phyloP scores from a whole-genome alignment of 2,329 filamentous ascomycete species.

The Claviceps sp. region DNA sequence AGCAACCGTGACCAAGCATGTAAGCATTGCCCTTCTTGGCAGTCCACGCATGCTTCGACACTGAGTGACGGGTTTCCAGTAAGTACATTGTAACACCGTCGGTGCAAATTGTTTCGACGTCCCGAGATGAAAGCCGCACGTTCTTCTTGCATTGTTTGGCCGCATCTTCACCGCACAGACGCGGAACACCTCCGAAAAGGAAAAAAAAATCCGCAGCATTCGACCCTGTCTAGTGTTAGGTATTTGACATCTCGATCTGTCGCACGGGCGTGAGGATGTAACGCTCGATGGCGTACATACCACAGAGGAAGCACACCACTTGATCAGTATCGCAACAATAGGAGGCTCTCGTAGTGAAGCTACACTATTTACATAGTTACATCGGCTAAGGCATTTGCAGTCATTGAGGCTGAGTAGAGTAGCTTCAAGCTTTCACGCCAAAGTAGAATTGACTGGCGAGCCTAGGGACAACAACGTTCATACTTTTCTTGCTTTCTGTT shows the following conservation, averaged over 20 bases:
- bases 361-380: too few species aligned
- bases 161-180: conserved; percentile 12
- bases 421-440: too few species aligned
- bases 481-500: too few species aligned
- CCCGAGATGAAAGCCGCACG: conserved; percentile 6
- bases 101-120: conserved; percentile 5
- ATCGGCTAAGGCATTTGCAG: too few species aligned
- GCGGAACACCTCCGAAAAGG: conserved; percentile 8
- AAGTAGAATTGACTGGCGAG: too few species aligned
- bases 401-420: too few species aligned
- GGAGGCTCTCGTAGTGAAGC: too few species aligned
- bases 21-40: conserved; percentile 10
- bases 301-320: conserved; percentile 2
- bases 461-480: too few species aligned
- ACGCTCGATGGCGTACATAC: conserved; percentile 8
- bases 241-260: conserved; percentile 16
- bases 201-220: conserved; percentile 8
- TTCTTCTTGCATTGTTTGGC: conserved; percentile 14
- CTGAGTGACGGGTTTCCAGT: conserved; percentile 15
- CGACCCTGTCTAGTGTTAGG: conserved; percentile 8
- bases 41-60: conserved; percentile 13
- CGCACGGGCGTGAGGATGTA: conserved; percentile 11
- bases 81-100: conserved; percentile 9
- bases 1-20: not conserved
- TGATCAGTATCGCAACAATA: too few species aligned